A percentile compares a stretch with the other conserved stretches of the same genome.
phyloP scores from a whole-genome alignment of 306 rosid species.

The Nissolia schottii region DNA sequence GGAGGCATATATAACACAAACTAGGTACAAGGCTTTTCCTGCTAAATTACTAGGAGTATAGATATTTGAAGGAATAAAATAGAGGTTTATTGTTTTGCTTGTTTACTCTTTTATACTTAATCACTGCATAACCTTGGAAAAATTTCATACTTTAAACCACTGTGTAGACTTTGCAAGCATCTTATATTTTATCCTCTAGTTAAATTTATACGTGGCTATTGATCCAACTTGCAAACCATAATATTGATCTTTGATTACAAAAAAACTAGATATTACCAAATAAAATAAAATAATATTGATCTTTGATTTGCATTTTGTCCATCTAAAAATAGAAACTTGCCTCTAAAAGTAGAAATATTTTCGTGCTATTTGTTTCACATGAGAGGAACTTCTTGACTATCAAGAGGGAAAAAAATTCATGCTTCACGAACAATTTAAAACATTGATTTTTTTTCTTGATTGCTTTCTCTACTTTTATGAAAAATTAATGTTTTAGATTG shows the following conservation, averaged over 20 bases:
- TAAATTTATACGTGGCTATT: not conserved
- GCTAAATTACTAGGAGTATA: not conserved
- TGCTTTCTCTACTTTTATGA: too few species aligned
- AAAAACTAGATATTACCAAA: too few species aligned
- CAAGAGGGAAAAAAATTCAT: too few species aligned
- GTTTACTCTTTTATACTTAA: not conserved
- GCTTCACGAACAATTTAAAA: too few species aligned
- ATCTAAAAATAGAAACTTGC: too few species aligned
- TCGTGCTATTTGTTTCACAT: conserved; percentile 21
- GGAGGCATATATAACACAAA: not conserved
- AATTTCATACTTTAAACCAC: not conserved
- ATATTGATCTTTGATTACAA: conserved; percentile 19
- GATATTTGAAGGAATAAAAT: conserved; percentile 9
- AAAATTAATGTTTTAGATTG: too few species aligned
- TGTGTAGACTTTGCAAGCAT: not conserved
- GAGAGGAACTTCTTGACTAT: too few species aligned
- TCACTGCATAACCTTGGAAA: not conserved
- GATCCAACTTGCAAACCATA: not conserved
- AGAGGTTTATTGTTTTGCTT: not conserved
- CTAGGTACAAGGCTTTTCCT: not conserved
- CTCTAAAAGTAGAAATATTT: conserved; percentile 3
- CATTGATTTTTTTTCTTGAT: too few species aligned
- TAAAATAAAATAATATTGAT: conserved; percentile 18
- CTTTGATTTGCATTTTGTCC: conserved; percentile 12
- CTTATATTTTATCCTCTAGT: conserved; percentile 6